Evolutionary conservation across 2,329 filamentous ascomycete species (phyloP).

Genomic region (Thelonectria blattea): DNA sequence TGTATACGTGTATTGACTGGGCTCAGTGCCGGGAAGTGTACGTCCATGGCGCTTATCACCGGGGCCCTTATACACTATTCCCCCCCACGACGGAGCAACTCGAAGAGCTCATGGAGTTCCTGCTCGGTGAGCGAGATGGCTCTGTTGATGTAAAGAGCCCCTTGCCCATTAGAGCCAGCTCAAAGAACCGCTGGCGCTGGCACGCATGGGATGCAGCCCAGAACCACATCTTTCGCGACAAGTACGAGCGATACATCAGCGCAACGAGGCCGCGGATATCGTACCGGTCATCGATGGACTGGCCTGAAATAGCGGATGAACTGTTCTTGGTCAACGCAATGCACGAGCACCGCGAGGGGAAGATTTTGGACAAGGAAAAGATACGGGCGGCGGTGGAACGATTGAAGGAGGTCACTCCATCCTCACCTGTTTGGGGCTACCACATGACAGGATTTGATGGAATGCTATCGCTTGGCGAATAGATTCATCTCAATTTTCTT

Average conservation of each 20-base stretch:
- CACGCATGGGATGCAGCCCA: slow-evolving; percentile 17
- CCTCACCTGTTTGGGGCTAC: no score
- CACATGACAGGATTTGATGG: no score
- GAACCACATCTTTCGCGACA: slow-evolving; percentile 27
- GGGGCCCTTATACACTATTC: background rate
- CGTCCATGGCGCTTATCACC: background rate
- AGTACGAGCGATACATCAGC: background rate
- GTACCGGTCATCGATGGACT: background rate
- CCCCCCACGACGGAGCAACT: background rate
- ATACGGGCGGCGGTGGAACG: no score
- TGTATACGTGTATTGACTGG: no score
- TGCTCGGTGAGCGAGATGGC: background rate
- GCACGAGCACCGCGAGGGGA: no score
- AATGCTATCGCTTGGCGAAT: no score
- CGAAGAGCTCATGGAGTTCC: background rate
- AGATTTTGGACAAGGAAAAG: no score
- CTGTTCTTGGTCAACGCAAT: no score
- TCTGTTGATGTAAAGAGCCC: background rate
- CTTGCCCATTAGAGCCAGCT: slow-evolving; percentile 18
- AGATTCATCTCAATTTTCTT: no score
- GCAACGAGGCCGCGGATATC: background rate
- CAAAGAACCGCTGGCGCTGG: slow-evolving; percentile 21
- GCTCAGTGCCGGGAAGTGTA: background rate
- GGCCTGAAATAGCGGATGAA: no score
- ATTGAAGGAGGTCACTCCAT: no score